phyloP scores from a whole-genome alignment of 306 rosid species.

The Dryas drummondii region DNA sequence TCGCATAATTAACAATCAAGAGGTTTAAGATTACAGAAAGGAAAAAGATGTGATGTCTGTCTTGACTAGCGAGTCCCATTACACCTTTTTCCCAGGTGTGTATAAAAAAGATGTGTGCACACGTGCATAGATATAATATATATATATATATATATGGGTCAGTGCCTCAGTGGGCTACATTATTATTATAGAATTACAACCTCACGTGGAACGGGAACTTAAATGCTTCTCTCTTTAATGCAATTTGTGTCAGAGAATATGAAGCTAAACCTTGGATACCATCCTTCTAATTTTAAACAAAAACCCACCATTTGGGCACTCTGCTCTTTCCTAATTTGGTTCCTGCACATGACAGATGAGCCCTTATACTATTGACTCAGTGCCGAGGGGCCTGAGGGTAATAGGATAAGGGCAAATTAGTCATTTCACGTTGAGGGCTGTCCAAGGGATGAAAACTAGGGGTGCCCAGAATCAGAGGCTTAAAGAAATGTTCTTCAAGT shows the following conservation, averaged over 20 bases:
- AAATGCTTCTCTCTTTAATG: constrained; percentile 47
- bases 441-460: not conserved
- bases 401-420: not conserved
- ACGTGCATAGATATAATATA: constrained; percentile 39
- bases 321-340: not conserved
- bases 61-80: constrained; percentile 27
- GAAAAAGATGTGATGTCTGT: constrained; percentile 14
- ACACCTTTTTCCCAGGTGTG: constrained; percentile 25
- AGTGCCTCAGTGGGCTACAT: not conserved
- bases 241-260: constrained; percentile 56
- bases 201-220: constrained; percentile 65
- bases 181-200: constrained; percentile 25
- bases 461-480: constrained; percentile 2
- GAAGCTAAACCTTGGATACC: constrained; percentile 70
- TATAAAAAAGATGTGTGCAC: constrained; percentile 43
- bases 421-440: constrained; percentile 12
- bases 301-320: constrained; percentile 3
- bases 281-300: constrained; percentile 38
- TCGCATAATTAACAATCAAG: constrained; percentile 7
- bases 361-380: not conserved
- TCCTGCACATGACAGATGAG: not conserved
- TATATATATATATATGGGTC: too few species aligned
- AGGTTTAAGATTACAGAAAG: constrained; percentile 6
- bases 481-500: constrained; percentile 7
- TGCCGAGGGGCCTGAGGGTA: not conserved